Conservation (phyloP, 2,329 filamentous ascomycete genomes). For the Ophidiomyces ophidiicola region DNA sequence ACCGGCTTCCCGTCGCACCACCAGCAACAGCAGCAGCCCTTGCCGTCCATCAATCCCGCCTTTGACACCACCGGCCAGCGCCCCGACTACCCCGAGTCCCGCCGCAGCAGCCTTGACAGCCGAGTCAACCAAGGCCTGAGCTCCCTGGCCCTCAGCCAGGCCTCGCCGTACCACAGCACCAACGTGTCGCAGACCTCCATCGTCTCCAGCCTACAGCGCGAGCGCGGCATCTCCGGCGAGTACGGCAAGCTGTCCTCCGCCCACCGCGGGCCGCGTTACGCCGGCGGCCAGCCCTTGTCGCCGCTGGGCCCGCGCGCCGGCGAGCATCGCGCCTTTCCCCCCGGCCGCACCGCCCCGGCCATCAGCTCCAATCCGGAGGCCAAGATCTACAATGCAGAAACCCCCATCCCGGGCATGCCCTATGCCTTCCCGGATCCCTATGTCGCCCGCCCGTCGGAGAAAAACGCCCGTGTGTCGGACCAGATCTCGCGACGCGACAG, state of each 20-base stretch:
- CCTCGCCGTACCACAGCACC: constrained; percentile 38
- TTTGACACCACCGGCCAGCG: constrained; percentile 40
- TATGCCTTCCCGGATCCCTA: constrained; percentile 42
- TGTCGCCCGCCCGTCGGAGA: constrained; percentile 25
- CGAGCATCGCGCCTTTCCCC: constrained; percentile 33
- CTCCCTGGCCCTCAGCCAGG: constrained; percentile 36
- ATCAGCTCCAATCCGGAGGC: constrained; percentile 39
- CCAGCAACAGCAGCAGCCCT: constrained; percentile 32
- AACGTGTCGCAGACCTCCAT: constrained; percentile 34
- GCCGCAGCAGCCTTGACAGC: constrained; percentile 40
- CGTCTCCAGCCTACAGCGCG: constrained; percentile 19
- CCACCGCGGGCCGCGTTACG: constrained; percentile 32
- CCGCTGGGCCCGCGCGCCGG: constrained; percentile 30
- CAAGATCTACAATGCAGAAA: constrained; percentile 40
- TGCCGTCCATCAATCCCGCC: constrained; percentile 50
- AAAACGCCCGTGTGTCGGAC: constrained; percentile 18
- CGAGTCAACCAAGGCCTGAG: constrained; percentile 40
- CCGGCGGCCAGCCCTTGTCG: constrained; percentile 30
- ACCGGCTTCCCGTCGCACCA: constrained; percentile 30
- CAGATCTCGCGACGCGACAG: constrained; percentile 36
- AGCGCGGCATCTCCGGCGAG: constrained; percentile 24
- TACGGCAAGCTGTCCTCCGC: constrained; percentile 23
- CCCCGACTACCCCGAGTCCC: constrained; percentile 34
- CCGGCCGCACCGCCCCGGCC: constrained; percentile 37
- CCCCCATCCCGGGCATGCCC: constrained; percentile 38